Conservation (phyloP, 345 rosid genomes). For the Erysimum cheiranthoides region DNA sequence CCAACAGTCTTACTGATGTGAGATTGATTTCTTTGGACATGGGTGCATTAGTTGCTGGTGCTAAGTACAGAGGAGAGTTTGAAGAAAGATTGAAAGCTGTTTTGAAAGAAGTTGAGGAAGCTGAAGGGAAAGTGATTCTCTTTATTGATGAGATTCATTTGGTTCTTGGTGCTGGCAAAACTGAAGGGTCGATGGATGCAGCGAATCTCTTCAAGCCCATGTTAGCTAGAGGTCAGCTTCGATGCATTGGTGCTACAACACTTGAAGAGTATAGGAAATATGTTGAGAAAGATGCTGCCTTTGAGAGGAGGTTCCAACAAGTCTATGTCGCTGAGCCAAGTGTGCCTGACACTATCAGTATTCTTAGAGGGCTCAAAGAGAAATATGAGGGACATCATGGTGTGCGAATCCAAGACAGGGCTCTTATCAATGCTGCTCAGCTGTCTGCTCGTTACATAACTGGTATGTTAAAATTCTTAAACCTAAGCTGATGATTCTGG, state of each 20-base stretch:
- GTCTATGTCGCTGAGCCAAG: slow-evolving; percentile 95
- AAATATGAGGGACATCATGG: slow-evolving; percentile 96
- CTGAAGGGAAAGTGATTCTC: slow-evolving; percentile 89
- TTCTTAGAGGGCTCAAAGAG: slow-evolving; percentile 92
- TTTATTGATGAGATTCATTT: slow-evolving; percentile 95
- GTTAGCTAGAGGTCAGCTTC: slow-evolving; percentile 95
- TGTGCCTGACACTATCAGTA: slow-evolving; percentile 78
- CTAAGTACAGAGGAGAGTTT: slow-evolving; percentile 89
- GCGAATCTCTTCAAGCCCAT: slow-evolving; percentile 93
- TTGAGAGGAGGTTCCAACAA: slow-evolving; percentile 91
- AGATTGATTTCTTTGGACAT: slow-evolving; percentile 85
- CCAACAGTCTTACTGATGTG: slow-evolving; percentile 84
- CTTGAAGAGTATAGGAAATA: slow-evolving; percentile 94
- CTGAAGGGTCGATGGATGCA: slow-evolving; percentile 97
- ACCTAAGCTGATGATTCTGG: not conserved
- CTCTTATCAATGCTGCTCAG: slow-evolving; percentile 86
- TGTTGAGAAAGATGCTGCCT: slow-evolving; percentile 97
- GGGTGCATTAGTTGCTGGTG: slow-evolving; percentile 91
- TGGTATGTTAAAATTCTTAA: slow-evolving; percentile 52
- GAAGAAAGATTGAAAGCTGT: slow-evolving; percentile 87
- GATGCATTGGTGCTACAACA: slow-evolving; percentile 94
- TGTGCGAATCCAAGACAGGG: slow-evolving; percentile 85
- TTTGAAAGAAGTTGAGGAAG: slow-evolving; percentile 92
- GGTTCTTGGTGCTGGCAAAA: slow-evolving; percentile 95
- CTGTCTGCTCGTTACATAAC: slow-evolving; percentile 89